Evolutionary conservation across 2,329 filamentous ascomycete species (phyloP).

Genomic region (Beauveria asiatica): DNA sequence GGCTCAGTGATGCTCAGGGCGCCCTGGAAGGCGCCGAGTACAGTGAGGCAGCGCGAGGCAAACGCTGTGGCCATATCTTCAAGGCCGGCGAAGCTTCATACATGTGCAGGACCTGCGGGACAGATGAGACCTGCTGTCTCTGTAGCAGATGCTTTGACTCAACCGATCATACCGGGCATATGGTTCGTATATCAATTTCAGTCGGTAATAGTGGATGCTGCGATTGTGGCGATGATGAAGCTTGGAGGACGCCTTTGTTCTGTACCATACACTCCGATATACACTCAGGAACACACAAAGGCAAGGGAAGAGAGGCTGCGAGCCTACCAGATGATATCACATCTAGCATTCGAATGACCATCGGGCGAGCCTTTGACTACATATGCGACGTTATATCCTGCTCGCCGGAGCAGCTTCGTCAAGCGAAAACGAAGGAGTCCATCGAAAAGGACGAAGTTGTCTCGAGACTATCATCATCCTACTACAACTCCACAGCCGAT

Average conservation of each 20-base stretch:
- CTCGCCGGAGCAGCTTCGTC: conserved; percentile 86
- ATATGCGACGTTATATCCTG: conserved; percentile 97
- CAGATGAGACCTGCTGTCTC: conserved; percentile 90
- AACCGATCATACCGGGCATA: conserved; percentile 89
- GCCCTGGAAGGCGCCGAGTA: conserved; percentile 94
- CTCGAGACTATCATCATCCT: conserved; percentile 62
- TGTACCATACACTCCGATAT: conserved; percentile 84
- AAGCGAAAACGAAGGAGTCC: conserved; percentile 73
- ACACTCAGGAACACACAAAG: conserved; percentile 41
- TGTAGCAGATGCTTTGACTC: conserved; percentile 92
- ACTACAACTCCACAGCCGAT: conserved; percentile 55
- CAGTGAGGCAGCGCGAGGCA: conserved; percentile 80
- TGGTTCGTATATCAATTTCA: conserved; percentile 81
- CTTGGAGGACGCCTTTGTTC: conserved; percentile 78
- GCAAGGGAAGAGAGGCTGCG: conserved; percentile 52
- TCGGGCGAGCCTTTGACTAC: conserved; percentile 81
- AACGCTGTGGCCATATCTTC: conserved; percentile 96
- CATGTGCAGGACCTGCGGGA: conserved; percentile 85
- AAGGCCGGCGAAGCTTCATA: conserved; percentile 90
- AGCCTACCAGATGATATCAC: conserved; percentile 67
- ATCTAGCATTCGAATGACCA: conserved; percentile 73
- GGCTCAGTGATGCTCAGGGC: conserved; percentile 78
- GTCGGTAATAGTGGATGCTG: conserved; percentile 92
- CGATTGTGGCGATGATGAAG: conserved; percentile 92
- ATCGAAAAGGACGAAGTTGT: conserved; percentile 74